These are phyloP conservation scores for Apiotrichum montevideense DNA, from an alignment of 1,284 basidiomycete genomes.

Conservation along the genomic window DNA sequence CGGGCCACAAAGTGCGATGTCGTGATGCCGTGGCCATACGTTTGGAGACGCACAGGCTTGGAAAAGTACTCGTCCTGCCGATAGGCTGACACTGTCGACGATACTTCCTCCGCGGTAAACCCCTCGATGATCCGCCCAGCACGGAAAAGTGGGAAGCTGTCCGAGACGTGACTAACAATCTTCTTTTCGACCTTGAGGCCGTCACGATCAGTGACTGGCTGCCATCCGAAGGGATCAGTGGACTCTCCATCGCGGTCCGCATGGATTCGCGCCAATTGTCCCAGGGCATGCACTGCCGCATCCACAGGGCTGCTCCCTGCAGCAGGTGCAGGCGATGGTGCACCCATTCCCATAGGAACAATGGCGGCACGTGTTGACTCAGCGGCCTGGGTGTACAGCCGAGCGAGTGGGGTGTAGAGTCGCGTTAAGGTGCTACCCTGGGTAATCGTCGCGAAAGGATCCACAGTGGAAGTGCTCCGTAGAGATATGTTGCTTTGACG, in stretches of 20 bases:
- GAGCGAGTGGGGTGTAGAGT: conserved; percentile 54
- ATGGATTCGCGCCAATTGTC: conserved; percentile 69
- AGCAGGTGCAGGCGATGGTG: conserved; percentile 33
- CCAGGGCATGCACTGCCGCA: conserved; percentile 73
- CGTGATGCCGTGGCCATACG: conserved; percentile 69
- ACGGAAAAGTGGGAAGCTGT: conserved; percentile 74
- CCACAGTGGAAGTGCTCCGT: conserved; percentile 6
- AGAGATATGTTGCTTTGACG: conserved; percentile 33
- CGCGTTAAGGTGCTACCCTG: conserved; percentile 17
- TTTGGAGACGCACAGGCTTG: conserved; percentile 63
- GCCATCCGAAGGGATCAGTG: conserved; percentile 63
- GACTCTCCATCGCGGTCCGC: conserved; percentile 52
- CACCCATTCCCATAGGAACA: conserved; percentile 28
- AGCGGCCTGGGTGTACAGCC: conserved; percentile 66
- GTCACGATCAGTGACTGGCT: conserved; percentile 66
- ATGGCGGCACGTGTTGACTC: conserved; percentile 49
- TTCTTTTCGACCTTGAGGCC: conserved; percentile 73
- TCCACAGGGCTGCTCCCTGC: conserved; percentile 51
- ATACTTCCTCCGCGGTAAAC: conserved; percentile 85
- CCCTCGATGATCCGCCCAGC: conserved; percentile 92
- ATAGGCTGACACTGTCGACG: conserved; percentile 59
- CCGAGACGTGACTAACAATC: conserved; percentile 68
- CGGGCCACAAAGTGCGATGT: conserved; percentile 53
- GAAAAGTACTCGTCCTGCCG: conserved; percentile 49
- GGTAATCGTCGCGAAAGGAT: conserved; percentile 12